Evolutionary conservation across 306 rosid genomes (phyloP).

Genomic region (Chamaecrista fasciculata): DNA sequence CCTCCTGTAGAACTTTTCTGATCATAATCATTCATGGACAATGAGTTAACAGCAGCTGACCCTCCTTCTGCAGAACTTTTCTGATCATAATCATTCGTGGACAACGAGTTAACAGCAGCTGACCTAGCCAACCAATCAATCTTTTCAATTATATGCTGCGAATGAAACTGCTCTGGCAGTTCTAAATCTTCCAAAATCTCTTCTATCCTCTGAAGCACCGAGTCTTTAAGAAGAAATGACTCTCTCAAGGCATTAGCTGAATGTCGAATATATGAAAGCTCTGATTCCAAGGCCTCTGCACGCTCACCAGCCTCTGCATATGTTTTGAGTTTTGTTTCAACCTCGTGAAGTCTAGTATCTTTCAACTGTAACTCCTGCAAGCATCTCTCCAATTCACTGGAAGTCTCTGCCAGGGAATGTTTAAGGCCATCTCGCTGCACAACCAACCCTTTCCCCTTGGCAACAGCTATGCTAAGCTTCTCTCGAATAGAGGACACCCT

Average conservation of each 20-base stretch:
- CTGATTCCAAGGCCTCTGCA: constrained; percentile 93
- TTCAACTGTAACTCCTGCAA: constrained; percentile 76
- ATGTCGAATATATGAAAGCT: constrained; percentile 95
- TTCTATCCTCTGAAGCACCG: constrained; percentile 95
- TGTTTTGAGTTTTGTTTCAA: constrained; percentile 74
- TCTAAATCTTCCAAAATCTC: constrained; percentile 93
- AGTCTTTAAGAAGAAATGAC: constrained; percentile 97
- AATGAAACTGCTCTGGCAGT: constrained; percentile 94
- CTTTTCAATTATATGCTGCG: constrained; percentile 81
- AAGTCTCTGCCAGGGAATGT: constrained; percentile 73
- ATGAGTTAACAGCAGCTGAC: constrained; percentile 58
- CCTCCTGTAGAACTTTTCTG: constrained; percentile 70
- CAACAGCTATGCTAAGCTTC: constrained; percentile 94
- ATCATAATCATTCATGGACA: constrained; percentile 68
- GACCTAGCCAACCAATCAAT: constrained; percentile 96
- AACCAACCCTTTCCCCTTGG: constrained; percentile 95
- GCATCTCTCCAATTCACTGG: constrained; percentile 83
- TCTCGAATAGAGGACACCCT: constrained; percentile 82
- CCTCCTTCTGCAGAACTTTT: constrained; percentile 65
- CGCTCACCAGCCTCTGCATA: constrained; percentile 96
- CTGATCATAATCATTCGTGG: constrained; percentile 73
- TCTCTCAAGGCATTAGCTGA: constrained; percentile 93
- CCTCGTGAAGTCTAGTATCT: constrained; percentile 67
- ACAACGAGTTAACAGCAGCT: constrained; percentile 53
- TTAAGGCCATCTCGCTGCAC: constrained; percentile 91